Conservation (phyloP, 2,329 filamentous ascomycete species). For the Paracorniculantispora psalliotae region DNA sequence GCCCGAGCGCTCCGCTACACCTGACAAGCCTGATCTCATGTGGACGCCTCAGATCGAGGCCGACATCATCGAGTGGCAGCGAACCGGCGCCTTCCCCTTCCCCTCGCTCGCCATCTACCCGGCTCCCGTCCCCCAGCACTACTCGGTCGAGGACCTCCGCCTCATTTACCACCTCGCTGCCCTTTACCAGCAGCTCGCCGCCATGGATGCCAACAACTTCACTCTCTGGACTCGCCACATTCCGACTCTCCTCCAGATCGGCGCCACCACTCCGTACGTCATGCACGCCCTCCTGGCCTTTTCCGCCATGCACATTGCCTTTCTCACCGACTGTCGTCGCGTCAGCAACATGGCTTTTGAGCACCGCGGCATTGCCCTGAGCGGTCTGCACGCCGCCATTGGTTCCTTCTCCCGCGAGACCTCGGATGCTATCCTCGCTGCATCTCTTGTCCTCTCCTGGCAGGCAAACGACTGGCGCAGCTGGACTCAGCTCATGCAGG, state of each 20-base stretch:
- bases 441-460: slow-evolving; percentile 90
- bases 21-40: slow-evolving; percentile 65
- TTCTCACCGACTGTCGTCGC: slow-evolving; percentile 77
- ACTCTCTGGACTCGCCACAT: slow-evolving; percentile 92
- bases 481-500: slow-evolving; percentile 90
- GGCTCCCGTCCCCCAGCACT: slow-evolving; percentile 64
- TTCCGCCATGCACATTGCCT: slow-evolving; percentile 91
- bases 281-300: slow-evolving; percentile 92
- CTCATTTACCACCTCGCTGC: slow-evolving; percentile 87
- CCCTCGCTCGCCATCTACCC: slow-evolving; percentile 74
- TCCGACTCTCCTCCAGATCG: slow-evolving; percentile 72
- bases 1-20: slow-evolving; percentile 54
- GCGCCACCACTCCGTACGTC: slow-evolving; percentile 76
- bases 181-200: slow-evolving; percentile 76
- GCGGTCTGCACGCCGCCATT: slow-evolving; percentile 84
- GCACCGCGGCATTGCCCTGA: slow-evolving; percentile 79
- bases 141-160: slow-evolving; percentile 73
- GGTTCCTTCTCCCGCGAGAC: slow-evolving; percentile 77
- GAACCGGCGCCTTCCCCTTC: slow-evolving; percentile 80
- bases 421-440: slow-evolving; percentile 85
- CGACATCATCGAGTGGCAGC: slow-evolving; percentile 76
- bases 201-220: slow-evolving; percentile 73
- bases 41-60: slow-evolving; percentile 84
- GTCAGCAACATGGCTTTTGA: slow-evolving; percentile 86
- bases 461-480: slow-evolving; percentile 93